Evolutionary conservation across 495 filamentous ascomycete species (phyloP).

Genomic region (Cenococcum geophilum): DNA sequence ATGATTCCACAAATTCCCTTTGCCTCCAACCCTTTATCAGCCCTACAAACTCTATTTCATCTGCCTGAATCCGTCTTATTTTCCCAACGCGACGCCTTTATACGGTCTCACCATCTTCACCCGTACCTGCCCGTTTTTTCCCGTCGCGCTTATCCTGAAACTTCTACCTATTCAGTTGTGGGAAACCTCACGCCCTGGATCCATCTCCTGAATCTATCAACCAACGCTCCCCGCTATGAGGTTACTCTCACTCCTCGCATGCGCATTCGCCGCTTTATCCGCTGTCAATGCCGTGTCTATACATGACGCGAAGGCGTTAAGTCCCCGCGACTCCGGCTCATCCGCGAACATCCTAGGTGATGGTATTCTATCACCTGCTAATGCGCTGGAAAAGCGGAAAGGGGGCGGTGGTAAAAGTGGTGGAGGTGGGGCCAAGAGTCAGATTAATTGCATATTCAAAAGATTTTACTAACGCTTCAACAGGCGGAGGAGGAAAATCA

Average conservation of each 20-base stretch:
- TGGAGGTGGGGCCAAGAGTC: slow-evolving; percentile 37
- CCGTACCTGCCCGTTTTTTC: too few species aligned
- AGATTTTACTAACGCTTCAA: neutral
- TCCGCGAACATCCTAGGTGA: slow-evolving; percentile 5
- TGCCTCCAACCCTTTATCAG: too few species aligned
- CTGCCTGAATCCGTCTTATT: too few species aligned
- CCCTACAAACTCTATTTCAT: too few species aligned
- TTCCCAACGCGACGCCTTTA: too few species aligned
- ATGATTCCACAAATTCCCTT: too few species aligned
- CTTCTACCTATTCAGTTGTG: too few species aligned
- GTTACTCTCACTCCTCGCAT: slow-evolving; percentile 13
- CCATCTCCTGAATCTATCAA: neutral
- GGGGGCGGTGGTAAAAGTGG: slow-evolving; percentile 46
- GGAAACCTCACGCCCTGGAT: too few species aligned
- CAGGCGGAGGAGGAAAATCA: slow-evolving; percentile 12
- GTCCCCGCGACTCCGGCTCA: slow-evolving; percentile 10
- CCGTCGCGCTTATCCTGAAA: too few species aligned
- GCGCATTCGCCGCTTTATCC: neutral
- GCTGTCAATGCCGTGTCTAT: slow-evolving; percentile 17
- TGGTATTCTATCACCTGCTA: slow-evolving; percentile 17
- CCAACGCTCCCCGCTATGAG: slow-evolving; percentile 19
- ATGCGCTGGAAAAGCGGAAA: slow-evolving; percentile 50
- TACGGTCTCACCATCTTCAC: too few species aligned
- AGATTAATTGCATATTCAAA: neutral
- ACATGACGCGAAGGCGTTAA: slow-evolving; percentile 17